A percentile compares a stretch with the other conserved stretches of the same genome.
Conservation (phyloP, 2,329 filamentous ascomycete species). For the Fusarium euwallaceae region DNA sequence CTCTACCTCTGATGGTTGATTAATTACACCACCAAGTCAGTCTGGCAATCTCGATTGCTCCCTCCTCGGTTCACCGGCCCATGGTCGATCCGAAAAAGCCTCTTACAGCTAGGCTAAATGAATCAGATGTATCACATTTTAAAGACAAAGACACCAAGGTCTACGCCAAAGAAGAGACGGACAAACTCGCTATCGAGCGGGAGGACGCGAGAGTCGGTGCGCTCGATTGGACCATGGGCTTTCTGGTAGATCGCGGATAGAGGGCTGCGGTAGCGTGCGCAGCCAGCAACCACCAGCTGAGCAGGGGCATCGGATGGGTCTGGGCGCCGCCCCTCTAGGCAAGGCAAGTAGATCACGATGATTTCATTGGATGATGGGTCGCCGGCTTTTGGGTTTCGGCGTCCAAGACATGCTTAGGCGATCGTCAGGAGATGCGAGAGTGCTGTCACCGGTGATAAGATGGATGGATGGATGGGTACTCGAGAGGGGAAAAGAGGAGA, state of each 20-base stretch:
- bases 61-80: constrained; percentile 7
- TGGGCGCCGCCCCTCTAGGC: background rate
- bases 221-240: constrained; percentile 18
- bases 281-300: constrained; percentile 31
- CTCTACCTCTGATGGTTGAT: background rate
- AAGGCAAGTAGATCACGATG: background rate
- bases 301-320: constrained; percentile 28
- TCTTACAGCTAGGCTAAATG: background rate
- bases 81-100: constrained; percentile 31
- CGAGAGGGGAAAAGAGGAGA: background rate
- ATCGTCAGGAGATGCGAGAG: constrained; percentile 34
- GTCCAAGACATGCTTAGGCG: constrained; percentile 18
- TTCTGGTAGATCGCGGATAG: constrained; percentile 21
- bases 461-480: background rate
- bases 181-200: constrained; percentile 26
- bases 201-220: constrained; percentile 28
- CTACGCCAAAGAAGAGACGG: constrained; percentile 1
- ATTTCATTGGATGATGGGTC: constrained; percentile 25
- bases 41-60: constrained; percentile 13
- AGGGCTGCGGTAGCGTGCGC: background rate
- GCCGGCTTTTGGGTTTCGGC: constrained; percentile 1
- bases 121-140: constrained; percentile 6
- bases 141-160: constrained; percentile 7
- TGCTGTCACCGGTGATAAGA: constrained; percentile 5
- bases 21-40: background rate